phyloP scores from a whole-genome alignment of 495 filamentous ascomycete species.

The Lichina pygmaea region DNA sequence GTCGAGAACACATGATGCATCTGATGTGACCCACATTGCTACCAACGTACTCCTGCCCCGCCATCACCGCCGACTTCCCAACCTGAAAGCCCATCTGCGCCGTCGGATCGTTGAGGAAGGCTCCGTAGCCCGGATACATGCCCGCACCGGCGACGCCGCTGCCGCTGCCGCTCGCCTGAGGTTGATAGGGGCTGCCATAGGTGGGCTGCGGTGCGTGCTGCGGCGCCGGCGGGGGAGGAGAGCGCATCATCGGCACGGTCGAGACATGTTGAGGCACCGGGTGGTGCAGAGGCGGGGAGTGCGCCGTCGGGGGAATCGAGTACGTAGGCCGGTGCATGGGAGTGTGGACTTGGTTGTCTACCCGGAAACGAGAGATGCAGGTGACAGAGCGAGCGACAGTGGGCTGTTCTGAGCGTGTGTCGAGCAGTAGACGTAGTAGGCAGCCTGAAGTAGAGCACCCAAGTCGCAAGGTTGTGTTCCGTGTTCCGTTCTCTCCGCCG shows the following conservation, averaged over 20 bases:
- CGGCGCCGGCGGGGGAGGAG: constrained; percentile 66
- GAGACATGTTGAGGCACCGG: constrained; percentile 96
- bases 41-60: constrained; percentile 79
- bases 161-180: constrained; percentile 23
- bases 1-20: not conserved
- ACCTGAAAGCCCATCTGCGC: constrained; percentile 90
- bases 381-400: too few relatives aligned
- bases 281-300: constrained; percentile 90
- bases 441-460: too few relatives aligned
- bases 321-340: constrained; percentile 19
- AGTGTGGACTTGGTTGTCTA: not conserved
- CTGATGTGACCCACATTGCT: constrained; percentile 39
- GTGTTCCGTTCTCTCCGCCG: too few relatives aligned
- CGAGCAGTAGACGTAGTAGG: too few relatives aligned
- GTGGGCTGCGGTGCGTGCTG: constrained; percentile 30
- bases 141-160: constrained; percentile 17
- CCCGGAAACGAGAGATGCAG: too few relatives aligned
- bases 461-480: too few relatives aligned
- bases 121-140: constrained; percentile 26
- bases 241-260: constrained; percentile 94
- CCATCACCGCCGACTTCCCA: constrained; percentile 66
- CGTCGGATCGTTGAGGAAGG: constrained; percentile 88
- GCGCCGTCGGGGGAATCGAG: constrained; percentile 38
- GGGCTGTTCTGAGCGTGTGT: too few relatives aligned
- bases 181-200: constrained; percentile 58